Evolutionary conservation across 2,329 filamentous ascomycete genomes (phyloP).

Genomic region (Colletotrichum eleusines): DNA sequence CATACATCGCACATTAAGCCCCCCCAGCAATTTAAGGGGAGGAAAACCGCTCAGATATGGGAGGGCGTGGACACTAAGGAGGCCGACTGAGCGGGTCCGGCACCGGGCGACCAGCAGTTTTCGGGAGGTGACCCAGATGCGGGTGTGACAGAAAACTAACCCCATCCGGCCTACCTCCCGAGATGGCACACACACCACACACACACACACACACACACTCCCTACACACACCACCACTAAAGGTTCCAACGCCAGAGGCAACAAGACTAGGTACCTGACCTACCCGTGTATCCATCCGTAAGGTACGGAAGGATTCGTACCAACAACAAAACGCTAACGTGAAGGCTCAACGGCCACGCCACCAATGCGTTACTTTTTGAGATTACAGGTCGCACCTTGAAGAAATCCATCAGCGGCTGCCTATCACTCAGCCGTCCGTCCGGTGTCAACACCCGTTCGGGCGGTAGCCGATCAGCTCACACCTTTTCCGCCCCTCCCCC

Average conservation of each 20-base stretch:
- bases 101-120: constrained; percentile 37
- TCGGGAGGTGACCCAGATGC: constrained; percentile 30
- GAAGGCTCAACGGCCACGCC: neutral
- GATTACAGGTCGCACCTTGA: constrained; percentile 8
- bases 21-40: no score
- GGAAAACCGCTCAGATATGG: constrained; percentile 27
- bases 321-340: neutral
- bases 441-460: neutral
- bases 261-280: neutral
- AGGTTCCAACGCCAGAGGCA: constrained; percentile 6
- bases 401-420: constrained; percentile 3
- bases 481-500: neutral
- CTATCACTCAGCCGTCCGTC: neutral
- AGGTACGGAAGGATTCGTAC: no score
- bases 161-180: constrained; percentile 30
- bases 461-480: constrained; percentile 1
- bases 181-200: constrained; percentile 12
- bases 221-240: neutral
- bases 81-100: constrained; percentile 37
- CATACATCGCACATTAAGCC: neutral
- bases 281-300: neutral
- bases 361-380: constrained; percentile 2
- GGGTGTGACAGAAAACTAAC: constrained; percentile 35
- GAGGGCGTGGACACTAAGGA: neutral
- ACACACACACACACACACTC: no score